phyloP scores from a whole-genome alignment of 805 yeast species.

The Ogataea kodamae region DNA sequence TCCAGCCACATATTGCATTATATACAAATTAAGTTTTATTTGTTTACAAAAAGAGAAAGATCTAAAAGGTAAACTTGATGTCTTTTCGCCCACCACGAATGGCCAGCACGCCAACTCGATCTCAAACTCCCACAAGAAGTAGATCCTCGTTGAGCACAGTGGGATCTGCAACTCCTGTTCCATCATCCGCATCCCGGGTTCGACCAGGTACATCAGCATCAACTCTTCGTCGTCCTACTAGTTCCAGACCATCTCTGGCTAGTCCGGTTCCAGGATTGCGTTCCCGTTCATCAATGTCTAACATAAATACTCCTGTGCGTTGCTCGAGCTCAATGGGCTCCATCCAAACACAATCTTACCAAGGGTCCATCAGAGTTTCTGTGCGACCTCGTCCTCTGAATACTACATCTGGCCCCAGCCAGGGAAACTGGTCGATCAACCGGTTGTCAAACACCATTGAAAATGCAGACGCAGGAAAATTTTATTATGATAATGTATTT shows the following conservation, averaged over 20 bases:
- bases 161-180: slow-evolving; percentile 13
- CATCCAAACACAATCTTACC: slow-evolving; percentile 35
- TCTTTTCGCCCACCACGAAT: slow-evolving; percentile 14
- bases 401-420: slow-evolving; percentile 8
- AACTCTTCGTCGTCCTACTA: slow-evolving; percentile 17
- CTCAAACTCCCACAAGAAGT: slow-evolving; percentile 16
- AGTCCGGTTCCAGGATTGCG: slow-evolving; percentile 14
- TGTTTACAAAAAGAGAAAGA: slow-evolving; percentile 17
- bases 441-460: slow-evolving; percentile 37
- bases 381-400: slow-evolving; percentile 70
- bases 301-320: slow-evolving; percentile 20
- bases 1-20: slow-evolving; percentile 5
- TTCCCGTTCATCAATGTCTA: slow-evolving; percentile 23
- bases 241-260: slow-evolving; percentile 13
- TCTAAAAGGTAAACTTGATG: slow-evolving; percentile 3
- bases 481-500: slow-evolving; percentile 77
- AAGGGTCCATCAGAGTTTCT: slow-evolving; percentile 73
- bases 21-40: slow-evolving; percentile 12
- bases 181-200: slow-evolving; percentile 16
- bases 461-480: slow-evolving; percentile 58
- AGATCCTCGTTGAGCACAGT: slow-evolving; percentile 13
- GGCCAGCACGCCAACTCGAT: slow-evolving; percentile 14
- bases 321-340: slow-evolving; percentile 23
- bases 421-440: slow-evolving; percentile 44
- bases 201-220: slow-evolving; percentile 23